These are phyloP conservation scores for Rhododendron molle DNA, from an alignment of 148 eudicot genomes.

Conservation along the genomic window DNA sequence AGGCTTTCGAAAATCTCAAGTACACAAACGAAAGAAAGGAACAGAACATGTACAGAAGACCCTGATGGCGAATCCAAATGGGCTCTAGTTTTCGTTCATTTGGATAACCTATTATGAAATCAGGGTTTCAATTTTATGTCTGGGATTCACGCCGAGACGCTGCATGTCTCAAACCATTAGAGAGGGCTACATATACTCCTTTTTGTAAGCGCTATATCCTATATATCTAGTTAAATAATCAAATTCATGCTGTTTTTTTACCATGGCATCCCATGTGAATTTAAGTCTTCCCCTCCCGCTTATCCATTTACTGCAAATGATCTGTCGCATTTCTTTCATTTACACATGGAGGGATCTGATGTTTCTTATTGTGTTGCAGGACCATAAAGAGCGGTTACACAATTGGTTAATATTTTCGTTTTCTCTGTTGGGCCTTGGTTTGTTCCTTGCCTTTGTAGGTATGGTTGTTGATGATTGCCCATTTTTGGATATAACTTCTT, in stretches of 20 bases:
- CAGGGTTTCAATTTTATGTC: neutral
- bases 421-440: slow-evolving; percentile 38
- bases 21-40: neutral
- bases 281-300: neutral
- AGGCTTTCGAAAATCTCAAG: neutral
- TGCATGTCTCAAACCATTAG: neutral
- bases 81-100: neutral
- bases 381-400: slow-evolving; percentile 56
- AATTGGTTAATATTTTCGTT: slow-evolving; percentile 55
- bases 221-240: neutral
- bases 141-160: neutral
- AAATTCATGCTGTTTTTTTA: neutral
- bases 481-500: neutral
- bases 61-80: neutral
- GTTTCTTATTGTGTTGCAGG: slow-evolving; percentile 33
- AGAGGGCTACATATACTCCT: neutral
- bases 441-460: slow-evolving; percentile 51
- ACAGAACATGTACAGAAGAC: neutral
- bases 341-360: neutral
- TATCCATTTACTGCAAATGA: neutral
- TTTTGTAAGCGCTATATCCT: neutral
- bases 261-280: neutral
- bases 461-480: slow-evolving; percentile 11
- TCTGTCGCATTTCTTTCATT: neutral
- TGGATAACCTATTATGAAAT: neutral